Evolutionary conservation across 495 filamentous ascomycete genomes (phyloP), one percentile per base, ranked within the genome.

Genomic region (Podospora conica): DNA sequence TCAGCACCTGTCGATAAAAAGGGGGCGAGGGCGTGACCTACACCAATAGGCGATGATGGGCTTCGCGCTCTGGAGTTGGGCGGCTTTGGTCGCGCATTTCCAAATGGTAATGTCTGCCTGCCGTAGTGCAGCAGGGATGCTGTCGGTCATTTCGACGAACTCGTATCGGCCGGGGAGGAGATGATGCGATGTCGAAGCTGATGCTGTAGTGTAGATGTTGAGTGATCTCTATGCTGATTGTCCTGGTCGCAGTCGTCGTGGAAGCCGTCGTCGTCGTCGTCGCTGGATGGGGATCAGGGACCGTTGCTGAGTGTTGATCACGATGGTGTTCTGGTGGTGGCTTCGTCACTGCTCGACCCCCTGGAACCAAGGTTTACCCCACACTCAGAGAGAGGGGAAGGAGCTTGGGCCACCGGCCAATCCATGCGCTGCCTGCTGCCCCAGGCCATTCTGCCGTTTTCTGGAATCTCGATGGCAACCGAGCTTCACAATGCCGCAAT

Each of bases 41-140:
- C 94, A 96, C 90, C 93, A 98, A 75, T 97, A 98, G 40, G 93
- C 83, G 58, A 97, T 85, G 65, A 93, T 88, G 12, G 95, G 93
- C 79, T 93, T 93, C 56, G 85, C 85, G 56, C 82, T 85, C 74
- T 94, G 92, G 27, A 99, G 83, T 77, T 98, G 95, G 40, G 87
- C 83, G 20, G 92, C 94, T 63, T 96, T 86, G 20, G 86, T 76
- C 60, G 92, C 89, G 74, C 93, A 97, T 68, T 80, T 81, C 66
- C 75, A 75, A 18, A 88, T 86, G 65, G 85, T 86, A 69, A 96
- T 86, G 69, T 94, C 91, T 61, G 89, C 87, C 24, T 86, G 80
- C 75, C 88, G 90, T 23, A 99, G 79, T 73, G 87, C 87, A 12
- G 83, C 81, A 9, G 63, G 95, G 67, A 97, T 80, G 65, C 80